These are phyloP conservation scores for Magnolia kwangsiensis DNA, from an alignment of 164 flowering plant species.

Conservation along the genomic window DNA sequence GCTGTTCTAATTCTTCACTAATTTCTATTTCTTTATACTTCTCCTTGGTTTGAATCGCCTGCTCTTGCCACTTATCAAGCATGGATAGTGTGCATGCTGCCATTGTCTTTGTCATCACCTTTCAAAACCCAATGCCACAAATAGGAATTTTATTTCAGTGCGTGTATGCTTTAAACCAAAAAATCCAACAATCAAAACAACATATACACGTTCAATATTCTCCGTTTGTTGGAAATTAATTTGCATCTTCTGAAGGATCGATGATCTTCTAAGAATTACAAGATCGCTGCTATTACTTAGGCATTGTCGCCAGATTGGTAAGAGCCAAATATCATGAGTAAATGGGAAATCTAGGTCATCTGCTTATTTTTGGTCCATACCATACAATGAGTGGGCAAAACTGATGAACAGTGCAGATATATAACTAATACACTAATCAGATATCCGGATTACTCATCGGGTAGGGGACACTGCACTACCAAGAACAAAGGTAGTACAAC, in stretches of 20 bases:
- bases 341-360: background rate
- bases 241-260: background rate
- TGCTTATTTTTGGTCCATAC: too few relatives aligned
- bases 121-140: background rate
- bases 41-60: background rate
- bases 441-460: too few relatives aligned
- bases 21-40: conserved; percentile 20
- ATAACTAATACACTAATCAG: too few relatives aligned
- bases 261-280: background rate
- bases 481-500: too few relatives aligned
- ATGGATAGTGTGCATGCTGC: conserved; percentile 19
- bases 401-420: too few relatives aligned
- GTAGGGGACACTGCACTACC: too few relatives aligned
- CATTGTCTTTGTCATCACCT: conserved; percentile 23
- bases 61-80: conserved; percentile 22
- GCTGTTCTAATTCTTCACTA: conserved; percentile 18
- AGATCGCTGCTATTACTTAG: background rate
- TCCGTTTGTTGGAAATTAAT: background rate
- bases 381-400: too few relatives aligned
- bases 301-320: background rate
- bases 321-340: background rate
- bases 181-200: background rate
- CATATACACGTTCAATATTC: background rate
- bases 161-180: background rate
- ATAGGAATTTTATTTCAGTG: background rate